These are phyloP conservation scores for Magnolia changhungtana DNA, from an alignment of 164 flowering plant species.

Conservation along the genomic window DNA sequence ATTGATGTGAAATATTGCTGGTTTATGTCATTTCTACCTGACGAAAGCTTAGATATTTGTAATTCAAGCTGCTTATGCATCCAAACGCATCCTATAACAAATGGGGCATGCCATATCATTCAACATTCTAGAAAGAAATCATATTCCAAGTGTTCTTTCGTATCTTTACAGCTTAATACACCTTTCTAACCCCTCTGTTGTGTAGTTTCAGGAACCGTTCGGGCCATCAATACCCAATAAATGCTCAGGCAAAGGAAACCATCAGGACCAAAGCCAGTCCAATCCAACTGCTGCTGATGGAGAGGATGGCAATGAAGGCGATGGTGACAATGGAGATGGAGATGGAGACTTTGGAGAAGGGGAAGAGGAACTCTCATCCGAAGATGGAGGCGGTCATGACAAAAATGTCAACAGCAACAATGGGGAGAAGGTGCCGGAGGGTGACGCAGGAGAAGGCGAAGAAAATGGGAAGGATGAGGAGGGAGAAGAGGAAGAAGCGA, in stretches of 20 bases:
- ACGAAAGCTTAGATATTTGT: no score
- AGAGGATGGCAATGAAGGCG: constrained; percentile 18
- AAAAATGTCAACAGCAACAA: constrained; percentile 21
- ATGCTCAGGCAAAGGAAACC: constrained; percentile 10
- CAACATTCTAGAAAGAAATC: no score
- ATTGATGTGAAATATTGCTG: no score
- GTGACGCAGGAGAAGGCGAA: constrained; percentile 25
- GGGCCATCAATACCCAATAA: constrained; percentile 11
- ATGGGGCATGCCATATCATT: no score
- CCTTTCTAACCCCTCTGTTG: background rate
- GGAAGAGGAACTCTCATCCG: constrained; percentile 28
- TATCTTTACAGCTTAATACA: background rate
- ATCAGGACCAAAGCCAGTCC: constrained; percentile 8
- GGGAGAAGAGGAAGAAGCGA: constrained; percentile 13
- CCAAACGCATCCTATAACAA: no score
- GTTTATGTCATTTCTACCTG: no score
- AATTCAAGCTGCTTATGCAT: no score
- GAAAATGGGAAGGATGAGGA: constrained; percentile 10
- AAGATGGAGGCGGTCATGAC: constrained; percentile 20
- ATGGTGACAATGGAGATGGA: constrained; percentile 27
- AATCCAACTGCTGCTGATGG: constrained; percentile 30
- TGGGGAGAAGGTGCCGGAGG: constrained; percentile 23
- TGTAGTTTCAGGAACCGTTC: constrained; percentile 25
- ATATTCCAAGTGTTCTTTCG: background rate
- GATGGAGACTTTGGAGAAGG: constrained; percentile 28